These are phyloP conservation scores for Botryotinia globosa DNA, from an alignment of 2,329 filamentous ascomycete species.

Conservation along the genomic window DNA sequence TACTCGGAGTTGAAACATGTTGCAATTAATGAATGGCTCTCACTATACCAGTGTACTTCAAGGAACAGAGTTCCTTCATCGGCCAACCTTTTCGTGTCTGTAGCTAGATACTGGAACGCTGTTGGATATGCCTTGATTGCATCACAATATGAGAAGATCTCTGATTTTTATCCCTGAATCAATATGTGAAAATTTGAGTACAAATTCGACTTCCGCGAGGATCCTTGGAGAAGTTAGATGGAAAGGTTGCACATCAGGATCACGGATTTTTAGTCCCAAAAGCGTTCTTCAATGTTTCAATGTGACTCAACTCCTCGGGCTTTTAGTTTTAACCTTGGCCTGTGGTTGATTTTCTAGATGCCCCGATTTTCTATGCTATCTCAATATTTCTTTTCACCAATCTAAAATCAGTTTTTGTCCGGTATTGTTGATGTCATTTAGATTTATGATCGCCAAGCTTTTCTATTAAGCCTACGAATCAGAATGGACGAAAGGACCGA, in stretches of 20 bases:
- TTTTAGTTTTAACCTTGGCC: not conserved
- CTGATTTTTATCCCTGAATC: not conserved
- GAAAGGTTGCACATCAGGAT: not conserved
- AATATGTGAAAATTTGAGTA: not conserved
- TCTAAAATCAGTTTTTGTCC: not conserved
- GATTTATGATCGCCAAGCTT: not conserved
- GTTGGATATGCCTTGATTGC: not conserved
- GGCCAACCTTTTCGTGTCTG: not conserved
- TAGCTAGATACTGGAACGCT: not conserved
- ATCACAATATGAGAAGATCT: not conserved
- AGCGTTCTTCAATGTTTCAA: not conserved
- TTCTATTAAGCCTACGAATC: not conserved
- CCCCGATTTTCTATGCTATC: not conserved
- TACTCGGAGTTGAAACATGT: not conserved
- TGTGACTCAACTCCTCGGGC: not conserved
- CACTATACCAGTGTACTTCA: not conserved
- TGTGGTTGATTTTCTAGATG: not conserved
- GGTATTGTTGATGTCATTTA: not conserved
- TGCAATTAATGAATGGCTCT: not conserved
- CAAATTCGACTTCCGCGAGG: not conserved
- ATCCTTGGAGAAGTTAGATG: not conserved
- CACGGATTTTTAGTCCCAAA: not conserved
- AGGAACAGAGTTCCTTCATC: not conserved
- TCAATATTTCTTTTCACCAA: not conserved
- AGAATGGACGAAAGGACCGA: slow-evolving; percentile 9